These are phyloP conservation scores for Pichia kluyveri DNA, from an alignment of 805 yeast species.

Conservation along the genomic window DNA sequence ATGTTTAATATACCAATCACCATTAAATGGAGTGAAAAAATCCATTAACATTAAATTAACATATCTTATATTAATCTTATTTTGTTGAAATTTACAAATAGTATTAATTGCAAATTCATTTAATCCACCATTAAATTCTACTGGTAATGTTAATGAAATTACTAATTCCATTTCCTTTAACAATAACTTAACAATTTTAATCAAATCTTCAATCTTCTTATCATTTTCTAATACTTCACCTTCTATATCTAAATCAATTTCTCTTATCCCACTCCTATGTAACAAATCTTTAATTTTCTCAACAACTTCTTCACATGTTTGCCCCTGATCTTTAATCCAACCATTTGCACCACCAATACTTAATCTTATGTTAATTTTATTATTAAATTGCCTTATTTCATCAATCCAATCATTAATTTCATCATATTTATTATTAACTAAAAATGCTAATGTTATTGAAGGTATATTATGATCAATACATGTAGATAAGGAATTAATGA, in stretches of 20 bases:
- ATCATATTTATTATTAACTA: slow-evolving; percentile 16
- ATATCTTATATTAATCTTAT: slow-evolving; percentile 8
- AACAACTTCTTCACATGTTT: background rate
- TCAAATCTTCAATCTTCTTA: slow-evolving; percentile 7
- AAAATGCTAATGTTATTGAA: slow-evolving; percentile 18
- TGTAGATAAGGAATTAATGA: no score
- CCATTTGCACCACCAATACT: slow-evolving; percentile 27
- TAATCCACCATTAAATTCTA: slow-evolving; percentile 21
- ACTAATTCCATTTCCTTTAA: background rate
- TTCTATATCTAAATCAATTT: slow-evolving; percentile 26
- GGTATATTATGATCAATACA: no score
- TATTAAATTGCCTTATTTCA: slow-evolving; percentile 14
- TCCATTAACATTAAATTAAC: slow-evolving; percentile 26
- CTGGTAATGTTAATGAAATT: slow-evolving; percentile 23
- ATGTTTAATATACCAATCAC: slow-evolving; percentile 23
- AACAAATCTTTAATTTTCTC: slow-evolving; percentile 11
- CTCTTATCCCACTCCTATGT: slow-evolving; percentile 9
- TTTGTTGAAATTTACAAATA: slow-evolving; percentile 8
- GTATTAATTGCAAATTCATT: slow-evolving; percentile 10
- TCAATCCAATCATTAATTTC: slow-evolving; percentile 21
- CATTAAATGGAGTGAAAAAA: slow-evolving; percentile 20
- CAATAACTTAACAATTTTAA: slow-evolving; percentile 2
- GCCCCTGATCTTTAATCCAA: slow-evolving; percentile 14
- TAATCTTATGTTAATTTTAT: slow-evolving; percentile 15
- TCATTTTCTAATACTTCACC: slow-evolving; percentile 13